Evolutionary conservation across 164 flowering plant genomes (phyloP).

Genomic region (Magnolia kwangsiensis): DNA sequence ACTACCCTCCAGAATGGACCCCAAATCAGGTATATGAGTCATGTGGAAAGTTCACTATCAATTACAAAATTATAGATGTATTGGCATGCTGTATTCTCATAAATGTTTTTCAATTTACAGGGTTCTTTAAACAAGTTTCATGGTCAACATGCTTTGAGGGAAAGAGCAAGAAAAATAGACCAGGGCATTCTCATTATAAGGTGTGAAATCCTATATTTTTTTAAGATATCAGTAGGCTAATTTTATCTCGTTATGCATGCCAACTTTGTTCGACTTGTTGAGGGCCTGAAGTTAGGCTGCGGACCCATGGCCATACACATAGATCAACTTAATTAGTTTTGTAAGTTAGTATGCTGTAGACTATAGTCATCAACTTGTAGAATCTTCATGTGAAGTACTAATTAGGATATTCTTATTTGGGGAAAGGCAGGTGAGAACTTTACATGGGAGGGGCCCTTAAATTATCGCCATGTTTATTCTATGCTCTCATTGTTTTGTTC

Average conservation of each 20-base stretch:
- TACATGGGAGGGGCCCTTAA: too few relatives aligned
- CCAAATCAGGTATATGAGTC: slow-evolving; percentile 62
- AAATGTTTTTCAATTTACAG: slow-evolving; percentile 29
- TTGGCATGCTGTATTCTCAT: slow-evolving; percentile 8
- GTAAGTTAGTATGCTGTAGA: too few relatives aligned
- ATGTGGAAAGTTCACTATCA: not conserved
- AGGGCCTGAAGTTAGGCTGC: too few relatives aligned
- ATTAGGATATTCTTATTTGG: too few relatives aligned
- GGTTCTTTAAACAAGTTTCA: slow-evolving; percentile 93
- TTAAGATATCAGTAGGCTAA: not conserved
- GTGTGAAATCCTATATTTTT: slow-evolving; percentile 26
- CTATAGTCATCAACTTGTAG: too few relatives aligned
- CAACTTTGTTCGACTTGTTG: not conserved
- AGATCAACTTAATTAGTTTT: too few relatives aligned
- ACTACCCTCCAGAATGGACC: slow-evolving; percentile 98
- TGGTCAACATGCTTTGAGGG: slow-evolving; percentile 98
- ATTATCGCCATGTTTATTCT: too few relatives aligned
- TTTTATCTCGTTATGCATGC: not conserved
- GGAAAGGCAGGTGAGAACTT: too few relatives aligned
- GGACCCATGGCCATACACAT: too few relatives aligned
- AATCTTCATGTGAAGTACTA: too few relatives aligned
- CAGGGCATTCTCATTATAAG: slow-evolving; percentile 96
- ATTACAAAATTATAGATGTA: not conserved
- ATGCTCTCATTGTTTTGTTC: too few relatives aligned
- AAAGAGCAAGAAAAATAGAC: slow-evolving; percentile 93